Evolutionary conservation across 768 basidiomycete species (phyloP).

Genomic region (Macrolepiota dolichaula): DNA sequence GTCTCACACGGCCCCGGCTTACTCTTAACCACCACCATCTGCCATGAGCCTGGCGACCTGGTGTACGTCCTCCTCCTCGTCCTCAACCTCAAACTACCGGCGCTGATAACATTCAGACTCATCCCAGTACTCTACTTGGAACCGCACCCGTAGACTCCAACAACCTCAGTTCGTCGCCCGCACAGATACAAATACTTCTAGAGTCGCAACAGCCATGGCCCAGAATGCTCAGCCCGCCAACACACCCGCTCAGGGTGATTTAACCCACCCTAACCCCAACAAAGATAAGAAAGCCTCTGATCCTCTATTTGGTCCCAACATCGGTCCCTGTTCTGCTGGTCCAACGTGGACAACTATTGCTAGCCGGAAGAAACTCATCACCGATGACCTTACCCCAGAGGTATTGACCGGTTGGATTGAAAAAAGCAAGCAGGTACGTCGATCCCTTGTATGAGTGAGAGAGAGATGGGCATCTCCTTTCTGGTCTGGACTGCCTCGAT

Average conservation of each 20-base stretch:
- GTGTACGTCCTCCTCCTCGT: conserved; percentile 27
- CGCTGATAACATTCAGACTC: conserved; percentile 28
- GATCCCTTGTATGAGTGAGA: neutral
- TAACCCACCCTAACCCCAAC: neutral
- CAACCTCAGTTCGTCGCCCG: conserved; percentile 50
- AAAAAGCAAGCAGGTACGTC: conserved; percentile 78
- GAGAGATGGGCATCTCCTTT: neutral
- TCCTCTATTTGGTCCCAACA: conserved; percentile 88
- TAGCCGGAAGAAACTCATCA: conserved; percentile 20
- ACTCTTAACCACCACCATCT: conserved; percentile 6
- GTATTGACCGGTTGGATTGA: conserved; percentile 82
- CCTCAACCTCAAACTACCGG: neutral
- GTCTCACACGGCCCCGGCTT: conserved; percentile 14
- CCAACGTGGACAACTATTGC: conserved; percentile 65
- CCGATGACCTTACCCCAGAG: conserved; percentile 78
- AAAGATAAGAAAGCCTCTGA: conserved; percentile 67
- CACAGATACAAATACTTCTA: conserved; percentile 44
- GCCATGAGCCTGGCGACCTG: conserved; percentile 32
- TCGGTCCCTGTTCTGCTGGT: conserved; percentile 68
- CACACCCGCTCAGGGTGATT: neutral
- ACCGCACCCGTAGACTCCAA: conserved; percentile 51
- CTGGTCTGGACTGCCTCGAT: neutral
- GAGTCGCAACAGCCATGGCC: conserved; percentile 48
- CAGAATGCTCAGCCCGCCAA: conserved; percentile 25
- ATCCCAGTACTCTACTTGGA: conserved; percentile 54